phyloP scores from a whole-genome alignment of 495 filamentous ascomycete species.

The Daldinia childiae region DNA sequence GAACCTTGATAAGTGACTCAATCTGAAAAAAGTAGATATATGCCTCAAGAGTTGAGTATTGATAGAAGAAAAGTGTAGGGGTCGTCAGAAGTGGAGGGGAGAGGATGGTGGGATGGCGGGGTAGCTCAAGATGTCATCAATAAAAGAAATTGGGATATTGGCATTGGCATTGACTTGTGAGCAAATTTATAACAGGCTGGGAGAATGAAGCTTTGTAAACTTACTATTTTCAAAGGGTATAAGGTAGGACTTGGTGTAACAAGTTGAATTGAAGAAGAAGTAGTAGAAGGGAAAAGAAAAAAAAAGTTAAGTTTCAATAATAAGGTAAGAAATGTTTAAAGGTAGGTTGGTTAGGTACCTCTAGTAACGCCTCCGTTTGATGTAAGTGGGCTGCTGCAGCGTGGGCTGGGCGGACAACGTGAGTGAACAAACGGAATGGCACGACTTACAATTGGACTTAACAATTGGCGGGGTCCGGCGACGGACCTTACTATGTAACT shows the following conservation, averaged over 20 bases:
- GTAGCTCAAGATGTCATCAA: constrained; percentile 41
- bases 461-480: constrained; percentile 44
- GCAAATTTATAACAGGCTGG: constrained; percentile 5
- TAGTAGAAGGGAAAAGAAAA: constrained; percentile 14
- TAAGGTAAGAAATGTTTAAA: constrained; percentile 27
- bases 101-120: constrained; percentile 44
- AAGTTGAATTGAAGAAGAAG: constrained; percentile 19
- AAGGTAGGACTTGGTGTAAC: constrained; percentile 11
- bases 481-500: constrained; percentile 24
- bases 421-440: constrained; percentile 41
- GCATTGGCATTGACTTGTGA: not conserved
- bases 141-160: constrained; percentile 11
- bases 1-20: constrained; percentile 20
- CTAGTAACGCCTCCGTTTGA: constrained; percentile 9
- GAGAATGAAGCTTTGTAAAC: constrained; percentile 27
- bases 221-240: constrained; percentile 29
- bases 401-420: constrained; percentile 41
- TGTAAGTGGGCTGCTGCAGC: constrained; percentile 29
- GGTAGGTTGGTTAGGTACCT: not conserved
- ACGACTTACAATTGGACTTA: constrained; percentile 26
- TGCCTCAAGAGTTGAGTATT: constrained; percentile 39
- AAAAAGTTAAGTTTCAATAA: constrained; percentile 23
- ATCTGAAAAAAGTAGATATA: constrained; percentile 34
- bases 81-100: constrained; percentile 25
- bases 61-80: constrained; percentile 33